Conservation (phyloP, 2,329 filamentous ascomycete species). For the Knufia fluminis region DNA sequence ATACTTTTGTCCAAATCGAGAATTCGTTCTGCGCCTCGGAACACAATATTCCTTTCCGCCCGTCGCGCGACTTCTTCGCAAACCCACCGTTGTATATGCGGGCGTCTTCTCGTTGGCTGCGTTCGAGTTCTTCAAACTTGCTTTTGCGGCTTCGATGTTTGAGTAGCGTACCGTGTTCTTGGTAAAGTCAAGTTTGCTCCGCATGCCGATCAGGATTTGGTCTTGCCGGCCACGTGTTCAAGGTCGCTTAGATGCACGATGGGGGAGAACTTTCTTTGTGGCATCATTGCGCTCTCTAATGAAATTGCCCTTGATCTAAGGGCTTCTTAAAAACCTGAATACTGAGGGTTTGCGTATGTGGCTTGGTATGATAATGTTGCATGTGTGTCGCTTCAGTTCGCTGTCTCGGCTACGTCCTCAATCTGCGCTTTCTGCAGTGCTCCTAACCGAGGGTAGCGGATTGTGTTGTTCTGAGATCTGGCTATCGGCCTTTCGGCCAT, state of each 20-base stretch:
- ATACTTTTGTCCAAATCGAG: background rate
- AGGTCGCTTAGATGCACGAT: background rate
- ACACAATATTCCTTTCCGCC: background rate
- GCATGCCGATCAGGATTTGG: background rate
- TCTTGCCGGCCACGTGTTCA: background rate
- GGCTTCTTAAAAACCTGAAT: no score
- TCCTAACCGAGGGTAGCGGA: background rate
- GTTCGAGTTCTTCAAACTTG: no score
- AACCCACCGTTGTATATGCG: no score
- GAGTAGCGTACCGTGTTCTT: background rate
- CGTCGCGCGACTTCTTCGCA: background rate
- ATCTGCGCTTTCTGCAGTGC: background rate
- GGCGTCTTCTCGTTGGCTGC: no score
- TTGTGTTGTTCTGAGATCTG: background rate
- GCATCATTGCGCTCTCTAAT: no score
- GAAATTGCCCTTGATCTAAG: no score
- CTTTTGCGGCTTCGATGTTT: no score
- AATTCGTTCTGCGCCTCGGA: background rate
- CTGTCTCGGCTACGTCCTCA: background rate
- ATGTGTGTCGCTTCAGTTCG: background rate
- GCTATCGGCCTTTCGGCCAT: background rate
- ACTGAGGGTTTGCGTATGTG: background rate
- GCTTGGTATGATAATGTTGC: background rate
- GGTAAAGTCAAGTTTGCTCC: background rate
- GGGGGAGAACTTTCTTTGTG: no score